Evolutionary conservation across 2,329 filamentous ascomycete genomes (phyloP).

Genomic region (Pestalotiopsis sp.): DNA sequence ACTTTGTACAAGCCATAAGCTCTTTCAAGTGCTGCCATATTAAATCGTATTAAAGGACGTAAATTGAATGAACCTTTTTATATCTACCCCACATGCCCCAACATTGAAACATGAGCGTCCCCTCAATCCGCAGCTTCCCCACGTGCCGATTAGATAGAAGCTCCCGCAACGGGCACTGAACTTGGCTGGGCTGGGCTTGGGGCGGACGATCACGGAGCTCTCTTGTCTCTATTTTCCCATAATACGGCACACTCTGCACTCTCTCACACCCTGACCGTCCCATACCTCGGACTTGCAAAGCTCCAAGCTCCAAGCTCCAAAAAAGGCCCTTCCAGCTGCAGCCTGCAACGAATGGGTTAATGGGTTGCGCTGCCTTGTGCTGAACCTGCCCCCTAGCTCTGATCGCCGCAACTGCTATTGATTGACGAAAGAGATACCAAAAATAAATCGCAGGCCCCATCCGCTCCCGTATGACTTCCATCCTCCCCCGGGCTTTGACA

Average conservation of each 20-base stretch:
- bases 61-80: not conserved
- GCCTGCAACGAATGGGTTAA: constrained; percentile 4
- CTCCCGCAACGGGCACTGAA: not conserved
- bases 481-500: constrained; percentile 6
- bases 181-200: not conserved
- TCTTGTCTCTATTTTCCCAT: not conserved
- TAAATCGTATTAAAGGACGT: no score
- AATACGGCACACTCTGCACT: not conserved
- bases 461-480: not conserved
- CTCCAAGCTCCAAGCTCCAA: not conserved
- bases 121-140: constrained; percentile 17
- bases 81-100: not conserved
- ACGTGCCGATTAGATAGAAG: constrained; percentile 30
- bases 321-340: not conserved
- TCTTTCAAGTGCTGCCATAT: no score
- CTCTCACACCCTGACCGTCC: not conserved
- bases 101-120: not conserved
- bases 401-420: not conserved
- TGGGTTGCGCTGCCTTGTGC: constrained; percentile 2
- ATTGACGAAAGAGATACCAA: not conserved
- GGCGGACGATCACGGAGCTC: constrained; percentile 2
- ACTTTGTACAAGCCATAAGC: no score
- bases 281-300: not conserved
- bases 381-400: not conserved
- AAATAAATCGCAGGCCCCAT: not conserved